A percentile compares a stretch with the other conserved stretches of the same genome.
phyloP scores from a whole-genome alignment of 2,329 filamentous ascomycete species.

The Ceratocystis diversiconidia region DNA sequence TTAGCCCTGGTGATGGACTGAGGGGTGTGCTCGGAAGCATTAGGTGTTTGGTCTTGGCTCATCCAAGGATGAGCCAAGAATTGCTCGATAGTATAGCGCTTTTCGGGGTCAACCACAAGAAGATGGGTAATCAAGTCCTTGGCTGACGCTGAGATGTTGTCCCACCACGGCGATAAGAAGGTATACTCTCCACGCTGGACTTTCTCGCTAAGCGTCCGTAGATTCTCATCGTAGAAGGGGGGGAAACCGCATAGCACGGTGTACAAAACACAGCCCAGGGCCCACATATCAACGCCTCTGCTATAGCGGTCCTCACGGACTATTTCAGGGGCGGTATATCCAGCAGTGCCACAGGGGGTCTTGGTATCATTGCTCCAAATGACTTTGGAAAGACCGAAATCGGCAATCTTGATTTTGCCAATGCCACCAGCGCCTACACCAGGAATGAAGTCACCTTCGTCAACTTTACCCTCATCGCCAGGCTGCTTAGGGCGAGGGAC shows the following conservation, averaged over 20 bases:
- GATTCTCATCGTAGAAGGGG: conserved; percentile 96
- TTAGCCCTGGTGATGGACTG: conserved; percentile 27
- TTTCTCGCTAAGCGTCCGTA: conserved; percentile 92
- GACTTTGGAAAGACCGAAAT: conserved; percentile 94
- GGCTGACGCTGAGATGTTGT: conserved; percentile 88
- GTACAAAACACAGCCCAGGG: conserved; percentile 88
- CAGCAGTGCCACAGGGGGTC: conserved; percentile 97
- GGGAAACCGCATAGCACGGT: conserved; percentile 95
- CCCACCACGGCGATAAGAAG: conserved; percentile 98
- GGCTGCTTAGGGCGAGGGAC: conserved; percentile 66
- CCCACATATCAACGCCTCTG: conserved; percentile 99
- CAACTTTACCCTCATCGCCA: conserved; percentile 92
- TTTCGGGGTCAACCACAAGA: conserved; percentile 84
- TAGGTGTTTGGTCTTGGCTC: conserved; percentile 40
- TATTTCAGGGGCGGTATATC: conserved; percentile 95
- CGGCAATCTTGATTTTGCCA: conserved; percentile 89
- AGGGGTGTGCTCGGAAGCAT: conserved; percentile 20
- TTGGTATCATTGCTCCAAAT: conserved; percentile 98
- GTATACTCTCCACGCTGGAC: conserved; percentile 94
- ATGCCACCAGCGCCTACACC: conserved; percentile 81
- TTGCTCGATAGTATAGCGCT: conserved; percentile 83
- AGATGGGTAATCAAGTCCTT: conserved; percentile 91
- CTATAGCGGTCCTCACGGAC: conserved; percentile 98
- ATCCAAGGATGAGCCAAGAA: conserved; percentile 97
- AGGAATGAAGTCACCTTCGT: conserved; percentile 82